Percentiles rank a stretch among this genome's conserved stretches.
phyloP scores from a whole-genome alignment of 495 filamentous ascomycete species.

The Parmelia sp. region DNA sequence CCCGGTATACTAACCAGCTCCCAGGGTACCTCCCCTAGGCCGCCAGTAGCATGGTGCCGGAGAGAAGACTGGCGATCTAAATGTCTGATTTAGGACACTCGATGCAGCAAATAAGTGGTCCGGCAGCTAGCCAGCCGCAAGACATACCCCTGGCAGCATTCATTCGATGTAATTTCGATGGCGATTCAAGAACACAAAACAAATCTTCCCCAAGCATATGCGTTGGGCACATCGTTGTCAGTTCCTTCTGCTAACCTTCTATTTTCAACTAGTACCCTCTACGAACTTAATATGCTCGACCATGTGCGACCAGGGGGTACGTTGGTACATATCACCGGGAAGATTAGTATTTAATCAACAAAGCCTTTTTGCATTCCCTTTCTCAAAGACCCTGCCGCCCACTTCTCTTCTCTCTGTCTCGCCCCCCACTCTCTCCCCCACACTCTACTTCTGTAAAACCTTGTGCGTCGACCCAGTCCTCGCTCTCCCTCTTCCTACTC shows the following conservation, averaged over 20 bases:
- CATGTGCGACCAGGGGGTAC: background rate
- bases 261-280: background rate
- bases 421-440: background rate
- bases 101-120: background rate
- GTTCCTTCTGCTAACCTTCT: background rate
- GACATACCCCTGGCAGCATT: background rate
- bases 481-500: background rate
- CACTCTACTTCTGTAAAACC: background rate
- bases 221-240: conserved; percentile 5
- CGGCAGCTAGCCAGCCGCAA: conserved; percentile 1
- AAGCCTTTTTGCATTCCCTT: background rate
- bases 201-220: background rate
- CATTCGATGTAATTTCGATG: background rate
- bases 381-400: background rate
- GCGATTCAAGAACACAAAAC: background rate
- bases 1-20: background rate
- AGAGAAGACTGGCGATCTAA: background rate
- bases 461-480: background rate
- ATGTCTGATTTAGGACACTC: background rate
- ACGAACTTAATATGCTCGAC: background rate
- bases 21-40: background rate
- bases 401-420: background rate
- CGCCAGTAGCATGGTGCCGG: background rate
- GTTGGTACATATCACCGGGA: background rate
- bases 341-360: background rate